phyloP scores from a whole-genome alignment of 2,329 filamentous ascomycete genomes.

The Nectriaceae sp. region DNA sequence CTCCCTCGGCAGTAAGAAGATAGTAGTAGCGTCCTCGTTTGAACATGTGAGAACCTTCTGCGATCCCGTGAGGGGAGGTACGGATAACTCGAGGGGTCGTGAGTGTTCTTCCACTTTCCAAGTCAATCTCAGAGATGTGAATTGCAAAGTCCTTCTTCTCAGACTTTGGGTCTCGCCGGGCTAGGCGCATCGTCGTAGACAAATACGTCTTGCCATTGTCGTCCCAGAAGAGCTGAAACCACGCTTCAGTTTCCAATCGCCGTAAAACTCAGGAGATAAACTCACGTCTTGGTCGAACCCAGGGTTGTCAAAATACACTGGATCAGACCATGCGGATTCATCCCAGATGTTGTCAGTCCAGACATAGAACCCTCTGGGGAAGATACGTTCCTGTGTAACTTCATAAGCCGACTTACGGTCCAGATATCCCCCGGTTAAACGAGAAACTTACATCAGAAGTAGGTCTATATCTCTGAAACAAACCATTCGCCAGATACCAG shows the following conservation, averaged over 20 bases:
- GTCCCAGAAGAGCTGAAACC: slow-evolving; percentile 45
- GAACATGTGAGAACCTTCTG: slow-evolving; percentile 40
- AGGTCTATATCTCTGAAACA: slow-evolving; percentile 46
- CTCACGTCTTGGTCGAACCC: slow-evolving; percentile 52
- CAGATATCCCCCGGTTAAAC: not conserved
- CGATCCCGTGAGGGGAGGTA: slow-evolving; percentile 40
- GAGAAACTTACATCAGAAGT: slow-evolving; percentile 29
- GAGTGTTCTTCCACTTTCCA: slow-evolving; percentile 42
- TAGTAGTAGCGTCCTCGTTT: slow-evolving; percentile 27
- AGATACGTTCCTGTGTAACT: slow-evolving; percentile 40
- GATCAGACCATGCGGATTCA: slow-evolving; percentile 52
- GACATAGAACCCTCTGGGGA: slow-evolving; percentile 56
- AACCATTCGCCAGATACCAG: slow-evolving; percentile 49
- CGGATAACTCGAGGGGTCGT: slow-evolving; percentile 37
- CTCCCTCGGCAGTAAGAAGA: slow-evolving; percentile 27
- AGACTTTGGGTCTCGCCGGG: slow-evolving; percentile 36
- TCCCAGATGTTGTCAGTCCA: slow-evolving; percentile 55
- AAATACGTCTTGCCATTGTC: slow-evolving; percentile 52
- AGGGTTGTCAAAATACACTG: slow-evolving; percentile 54
- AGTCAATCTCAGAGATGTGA: slow-evolving; percentile 46
- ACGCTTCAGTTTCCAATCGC: slow-evolving; percentile 1
- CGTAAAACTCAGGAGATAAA: not conserved
- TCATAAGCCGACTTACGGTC: not conserved
- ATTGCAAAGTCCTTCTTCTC: slow-evolving; percentile 55
- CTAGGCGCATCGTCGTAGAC: slow-evolving; percentile 41